phyloP scores from a whole-genome alignment of 805 yeast genomes.

The Pichia cabralensis region DNA sequence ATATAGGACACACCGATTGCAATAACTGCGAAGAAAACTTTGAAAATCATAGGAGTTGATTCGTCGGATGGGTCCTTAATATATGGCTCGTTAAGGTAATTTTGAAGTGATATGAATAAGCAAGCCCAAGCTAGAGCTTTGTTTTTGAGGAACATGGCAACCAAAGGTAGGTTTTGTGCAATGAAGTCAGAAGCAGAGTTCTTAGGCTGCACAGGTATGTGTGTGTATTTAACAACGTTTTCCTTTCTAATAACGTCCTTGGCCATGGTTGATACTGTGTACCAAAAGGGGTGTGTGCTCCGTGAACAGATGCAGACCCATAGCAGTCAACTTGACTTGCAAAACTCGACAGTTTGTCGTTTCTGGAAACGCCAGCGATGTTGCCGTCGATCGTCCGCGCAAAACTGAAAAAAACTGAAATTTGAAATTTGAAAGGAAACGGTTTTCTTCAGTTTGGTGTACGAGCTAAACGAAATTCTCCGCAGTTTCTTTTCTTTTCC shows the following conservation, averaged over 20 bases:
- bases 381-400: too few relatives aligned
- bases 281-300: too few relatives aligned
- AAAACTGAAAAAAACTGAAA: too few relatives aligned
- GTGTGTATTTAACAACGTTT: conserved; percentile 30
- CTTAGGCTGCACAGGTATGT: conserved; percentile 37
- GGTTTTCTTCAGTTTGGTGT: too few relatives aligned
- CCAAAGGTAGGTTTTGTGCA: conserved; percentile 49
- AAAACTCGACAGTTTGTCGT: too few relatives aligned
- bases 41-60: conserved; percentile 37
- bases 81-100: conserved; percentile 32
- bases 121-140: conserved; percentile 48
- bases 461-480: too few relatives aligned
- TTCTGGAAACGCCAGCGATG: too few relatives aligned
- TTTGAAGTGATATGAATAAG: conserved; percentile 40
- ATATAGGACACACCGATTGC: conserved; percentile 40
- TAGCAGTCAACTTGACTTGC: too few relatives aligned
- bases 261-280: conserved; percentile 10
- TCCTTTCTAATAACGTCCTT: conserved; percentile 24
- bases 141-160: conserved; percentile 52
- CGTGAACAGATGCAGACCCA: too few relatives aligned
- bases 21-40: conserved; percentile 35
- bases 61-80: conserved; percentile 22
- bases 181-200: conserved; percentile 36
- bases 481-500: too few relatives aligned
- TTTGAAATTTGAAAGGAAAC: too few relatives aligned